Evolutionary conservation across 805 yeast genomes (phyloP).

Genomic region (Ogataea ramenticola): DNA sequence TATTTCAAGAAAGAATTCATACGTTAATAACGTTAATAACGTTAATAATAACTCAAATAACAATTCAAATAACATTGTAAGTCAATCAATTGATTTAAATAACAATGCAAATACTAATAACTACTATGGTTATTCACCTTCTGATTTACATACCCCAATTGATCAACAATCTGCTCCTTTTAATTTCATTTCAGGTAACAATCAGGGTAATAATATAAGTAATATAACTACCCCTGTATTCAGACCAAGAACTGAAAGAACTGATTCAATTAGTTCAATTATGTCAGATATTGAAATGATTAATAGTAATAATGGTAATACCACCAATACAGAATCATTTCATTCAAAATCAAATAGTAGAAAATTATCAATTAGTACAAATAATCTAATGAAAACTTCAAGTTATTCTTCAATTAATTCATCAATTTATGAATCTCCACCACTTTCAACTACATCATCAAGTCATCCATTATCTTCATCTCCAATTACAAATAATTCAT

Average conservation of each 20-base stretch:
- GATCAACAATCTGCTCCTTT: conserved; percentile 7
- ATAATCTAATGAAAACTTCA: neutral
- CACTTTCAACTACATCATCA: neutral
- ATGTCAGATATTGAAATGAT: neutral
- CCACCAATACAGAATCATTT: no score
- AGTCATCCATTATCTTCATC: neutral
- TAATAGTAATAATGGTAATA: neutral
- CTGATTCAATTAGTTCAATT: neutral
- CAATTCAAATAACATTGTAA: neutral
- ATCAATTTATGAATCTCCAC: neutral
- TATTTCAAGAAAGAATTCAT: conserved; percentile 3
- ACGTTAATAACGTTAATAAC: neutral
- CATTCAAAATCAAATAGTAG: neutral
- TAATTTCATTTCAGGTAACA: neutral
- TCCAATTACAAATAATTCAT: neutral
- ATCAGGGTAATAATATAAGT: neutral
- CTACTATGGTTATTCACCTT: neutral
- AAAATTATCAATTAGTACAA: neutral
- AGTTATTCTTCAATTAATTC: neutral
- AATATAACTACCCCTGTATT: neutral
- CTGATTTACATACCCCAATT: conserved; percentile 12
- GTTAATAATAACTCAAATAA: neutral
- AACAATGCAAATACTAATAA: no score
- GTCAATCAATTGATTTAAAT: no score
- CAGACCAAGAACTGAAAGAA: neutral